Evolutionary conservation across 2,329 filamentous ascomycete species (phyloP).

Genomic region (Pseudogymnoascus sp.): DNA sequence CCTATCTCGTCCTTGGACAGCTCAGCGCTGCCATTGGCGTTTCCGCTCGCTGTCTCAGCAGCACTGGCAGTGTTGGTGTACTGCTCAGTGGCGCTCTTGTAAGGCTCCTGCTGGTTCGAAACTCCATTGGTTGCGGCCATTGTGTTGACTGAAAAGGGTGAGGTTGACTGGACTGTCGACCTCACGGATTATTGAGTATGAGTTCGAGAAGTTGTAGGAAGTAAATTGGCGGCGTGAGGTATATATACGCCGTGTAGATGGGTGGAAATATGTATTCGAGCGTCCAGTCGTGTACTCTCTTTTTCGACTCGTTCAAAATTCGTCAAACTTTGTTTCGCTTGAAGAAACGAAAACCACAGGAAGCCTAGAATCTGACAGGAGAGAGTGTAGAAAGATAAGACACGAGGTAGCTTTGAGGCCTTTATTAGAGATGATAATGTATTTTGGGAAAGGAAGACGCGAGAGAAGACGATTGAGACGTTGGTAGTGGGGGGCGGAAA

Average conservation of each 20-base stretch:
- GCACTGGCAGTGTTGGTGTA: conserved; percentile 26
- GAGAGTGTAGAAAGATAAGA: conserved; percentile 2
- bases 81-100: conserved; percentile 26
- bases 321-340: conserved; percentile 5
- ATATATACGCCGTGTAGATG: conserved; percentile 6
- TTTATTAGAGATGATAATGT: conserved; percentile 4
- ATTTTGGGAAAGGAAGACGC: conserved; percentile 5
- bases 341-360: conserved; percentile 4
- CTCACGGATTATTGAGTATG: background rate
- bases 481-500: conserved; percentile 7
- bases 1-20: conserved; percentile 86
- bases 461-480: conserved; percentile 7
- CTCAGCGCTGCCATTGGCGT: conserved; percentile 35
- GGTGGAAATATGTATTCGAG: conserved; percentile 1
- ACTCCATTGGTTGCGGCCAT: conserved; percentile 27
- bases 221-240: background rate
- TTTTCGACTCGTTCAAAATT: conserved; percentile 3
- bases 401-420: conserved; percentile 4
- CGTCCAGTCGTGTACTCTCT: conserved; percentile 1
- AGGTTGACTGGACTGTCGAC: background rate
- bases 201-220: background rate
- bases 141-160: conserved; percentile 2
- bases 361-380: conserved; percentile 9
- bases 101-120: conserved; percentile 28
- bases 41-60: conserved; percentile 22